These are phyloP conservation scores for Ettlia oleoabundans DNA, from an alignment of 139 green algal species.

Conservation along the genomic window DNA sequence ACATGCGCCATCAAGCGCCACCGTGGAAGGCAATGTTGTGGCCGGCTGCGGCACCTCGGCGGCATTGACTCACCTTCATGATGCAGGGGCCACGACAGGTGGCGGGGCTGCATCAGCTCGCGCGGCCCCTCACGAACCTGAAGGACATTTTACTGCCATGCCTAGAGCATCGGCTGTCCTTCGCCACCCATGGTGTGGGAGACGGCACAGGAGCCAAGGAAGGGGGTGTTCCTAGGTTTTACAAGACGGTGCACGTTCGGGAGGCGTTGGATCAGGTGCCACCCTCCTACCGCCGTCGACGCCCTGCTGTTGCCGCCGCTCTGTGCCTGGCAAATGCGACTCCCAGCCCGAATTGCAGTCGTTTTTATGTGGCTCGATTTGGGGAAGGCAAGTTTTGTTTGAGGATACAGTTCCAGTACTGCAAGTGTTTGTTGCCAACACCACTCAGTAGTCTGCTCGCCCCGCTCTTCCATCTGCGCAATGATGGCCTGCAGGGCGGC, in stretches of 20 bases:
- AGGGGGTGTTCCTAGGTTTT: conserved; percentile 28
- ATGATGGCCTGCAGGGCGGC: conserved; percentile 16
- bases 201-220: not conserved
- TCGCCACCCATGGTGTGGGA: conserved; percentile 40
- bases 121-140: conserved; percentile 25
- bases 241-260: conserved; percentile 40
- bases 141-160: not conserved
- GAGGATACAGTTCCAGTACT: no score
- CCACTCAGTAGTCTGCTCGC: not conserved
- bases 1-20: no score
- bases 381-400: no score
- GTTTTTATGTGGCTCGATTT: not conserved
- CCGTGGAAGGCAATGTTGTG: not conserved
- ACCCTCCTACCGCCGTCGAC: no score
- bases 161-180: not conserved
- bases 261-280: conserved; percentile 32
- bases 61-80: not conserved
- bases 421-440: no score
- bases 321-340: no score
- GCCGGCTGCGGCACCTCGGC: no score
- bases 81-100: conserved; percentile 2
- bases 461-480: not conserved
- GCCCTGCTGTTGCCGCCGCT: not conserved
- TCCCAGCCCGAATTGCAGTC: not conserved
- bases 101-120: not conserved